Conservation (phyloP, 805 yeast species). For the Candida chilensis region DNA sequence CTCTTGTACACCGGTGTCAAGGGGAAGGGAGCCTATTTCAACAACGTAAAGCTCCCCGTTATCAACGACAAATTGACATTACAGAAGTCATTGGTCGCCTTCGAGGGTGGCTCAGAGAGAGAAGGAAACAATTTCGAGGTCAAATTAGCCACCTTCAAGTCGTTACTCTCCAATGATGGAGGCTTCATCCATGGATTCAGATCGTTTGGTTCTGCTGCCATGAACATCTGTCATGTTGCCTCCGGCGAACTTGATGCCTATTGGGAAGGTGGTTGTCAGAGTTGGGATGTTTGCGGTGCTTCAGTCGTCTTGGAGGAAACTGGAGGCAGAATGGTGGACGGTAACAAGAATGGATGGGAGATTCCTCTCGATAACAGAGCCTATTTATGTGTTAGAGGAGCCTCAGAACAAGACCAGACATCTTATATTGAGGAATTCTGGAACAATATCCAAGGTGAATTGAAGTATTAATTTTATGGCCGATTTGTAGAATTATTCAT, state of each 20-base stretch:
- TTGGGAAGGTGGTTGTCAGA: slow-evolving; percentile 66
- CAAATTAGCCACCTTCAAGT: slow-evolving; percentile 38
- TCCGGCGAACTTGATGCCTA: slow-evolving; percentile 50
- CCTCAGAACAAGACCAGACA: slow-evolving; percentile 27
- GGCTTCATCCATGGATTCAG: slow-evolving; percentile 56
- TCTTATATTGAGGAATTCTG: slow-evolving; percentile 39
- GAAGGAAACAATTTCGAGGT: slow-evolving; percentile 38
- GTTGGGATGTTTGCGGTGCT: slow-evolving; percentile 67
- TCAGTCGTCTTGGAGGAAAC: slow-evolving; percentile 54
- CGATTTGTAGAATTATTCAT: too few species aligned
- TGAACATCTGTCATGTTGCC: slow-evolving; percentile 51
- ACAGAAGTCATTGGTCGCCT: slow-evolving; percentile 44
- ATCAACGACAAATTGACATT: slow-evolving; percentile 25
- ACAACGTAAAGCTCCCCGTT: slow-evolving; percentile 25
- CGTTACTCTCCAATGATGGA: slow-evolving; percentile 36
- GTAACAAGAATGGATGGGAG: slow-evolving; percentile 37
- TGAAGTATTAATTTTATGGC: slow-evolving; percentile 1
- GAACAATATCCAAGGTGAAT: slow-evolving; percentile 34
- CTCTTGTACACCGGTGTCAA: slow-evolving; percentile 43
- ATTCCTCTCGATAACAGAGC: slow-evolving; percentile 41
- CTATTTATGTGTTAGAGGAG: slow-evolving; percentile 52
- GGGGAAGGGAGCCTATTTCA: slow-evolving; percentile 47
- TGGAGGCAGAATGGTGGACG: slow-evolving; percentile 51
- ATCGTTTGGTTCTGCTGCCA: slow-evolving; percentile 56
- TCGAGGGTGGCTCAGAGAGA: slow-evolving; percentile 58